Evolutionary conservation across 2,329 filamentous ascomycete genomes (phyloP).

Genomic region (Hortaea werneckii): DNA sequence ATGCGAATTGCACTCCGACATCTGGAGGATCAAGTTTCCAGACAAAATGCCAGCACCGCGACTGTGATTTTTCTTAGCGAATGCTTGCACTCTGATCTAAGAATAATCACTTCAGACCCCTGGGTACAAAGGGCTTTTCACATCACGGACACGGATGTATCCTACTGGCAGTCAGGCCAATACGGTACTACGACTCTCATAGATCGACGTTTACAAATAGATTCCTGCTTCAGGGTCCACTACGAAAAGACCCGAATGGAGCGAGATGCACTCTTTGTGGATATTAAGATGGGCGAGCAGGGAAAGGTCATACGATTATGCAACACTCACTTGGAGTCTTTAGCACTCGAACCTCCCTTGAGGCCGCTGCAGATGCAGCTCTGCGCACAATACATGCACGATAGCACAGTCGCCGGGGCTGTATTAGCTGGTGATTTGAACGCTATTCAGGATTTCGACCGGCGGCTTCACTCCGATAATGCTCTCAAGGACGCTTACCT

Average conservation of each 20-base stretch:
- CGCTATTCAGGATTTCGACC: constrained; percentile 47
- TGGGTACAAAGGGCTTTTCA: constrained; percentile 42
- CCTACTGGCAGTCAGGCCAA: constrained; percentile 35
- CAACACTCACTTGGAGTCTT: constrained; percentile 49
- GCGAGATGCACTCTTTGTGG: constrained; percentile 47
- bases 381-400: constrained; percentile 36
- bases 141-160: constrained; percentile 37
- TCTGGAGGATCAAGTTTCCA: constrained; percentile 25
- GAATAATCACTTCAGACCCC: constrained; percentile 31
- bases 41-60: constrained; percentile 14
- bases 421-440: constrained; percentile 49
- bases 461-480: constrained; percentile 38
- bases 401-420: constrained; percentile 28
- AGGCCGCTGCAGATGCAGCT: constrained; percentile 40
- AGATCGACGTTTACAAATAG: constrained; percentile 37
- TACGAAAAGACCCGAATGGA: constrained; percentile 37
- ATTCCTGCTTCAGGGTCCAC: constrained; percentile 43
- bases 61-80: constrained; percentile 44
- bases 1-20: constrained; percentile 34
- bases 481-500: constrained; percentile 44
- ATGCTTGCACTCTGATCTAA: constrained; percentile 38
- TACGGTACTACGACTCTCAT: constrained; percentile 48
- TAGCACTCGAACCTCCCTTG: constrained; percentile 38
- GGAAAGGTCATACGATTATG: constrained; percentile 36
- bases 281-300: constrained; percentile 27